Evolutionary conservation across 768 basidiomycete species (phyloP).

Genomic region (Suillus alpinus): DNA sequence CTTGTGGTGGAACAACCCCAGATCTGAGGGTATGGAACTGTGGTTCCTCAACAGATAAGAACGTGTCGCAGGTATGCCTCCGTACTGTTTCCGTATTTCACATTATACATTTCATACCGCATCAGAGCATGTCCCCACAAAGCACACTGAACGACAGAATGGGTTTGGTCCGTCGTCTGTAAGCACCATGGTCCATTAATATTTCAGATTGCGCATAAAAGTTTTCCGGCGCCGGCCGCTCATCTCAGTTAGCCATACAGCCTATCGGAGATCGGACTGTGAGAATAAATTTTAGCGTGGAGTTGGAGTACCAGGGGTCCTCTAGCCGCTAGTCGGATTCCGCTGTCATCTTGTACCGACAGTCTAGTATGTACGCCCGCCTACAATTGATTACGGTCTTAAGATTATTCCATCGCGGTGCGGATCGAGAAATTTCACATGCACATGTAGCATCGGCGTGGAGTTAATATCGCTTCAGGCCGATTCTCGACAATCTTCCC

Average conservation of each 20-base stretch:
- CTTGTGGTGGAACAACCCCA: background rate
- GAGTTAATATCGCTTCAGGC: background rate
- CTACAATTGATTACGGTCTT: background rate
- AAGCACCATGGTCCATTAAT: background rate
- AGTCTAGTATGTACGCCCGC: background rate
- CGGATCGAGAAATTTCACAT: slow-evolving; percentile 1
- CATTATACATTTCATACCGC: background rate
- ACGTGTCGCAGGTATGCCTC: background rate
- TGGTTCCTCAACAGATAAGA: background rate
- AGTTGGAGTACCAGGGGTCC: background rate
- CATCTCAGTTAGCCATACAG: background rate
- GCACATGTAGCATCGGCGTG: background rate
- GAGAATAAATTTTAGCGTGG: background rate
- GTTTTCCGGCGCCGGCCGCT: background rate
- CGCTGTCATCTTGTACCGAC: background rate
- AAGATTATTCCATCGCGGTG: background rate
- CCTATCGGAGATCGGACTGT: background rate
- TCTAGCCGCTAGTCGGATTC: background rate
- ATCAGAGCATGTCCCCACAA: background rate
- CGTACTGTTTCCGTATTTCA: background rate
- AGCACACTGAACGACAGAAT: background rate
- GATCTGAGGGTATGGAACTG: background rate
- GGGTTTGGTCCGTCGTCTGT: background rate
- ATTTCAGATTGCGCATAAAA: too few species aligned
- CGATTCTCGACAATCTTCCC: slow-evolving; percentile 1